Base-by-base conservation (phyloP, 1,284 basidiomycete genomes). In the Agaricales sp. region DNA sequence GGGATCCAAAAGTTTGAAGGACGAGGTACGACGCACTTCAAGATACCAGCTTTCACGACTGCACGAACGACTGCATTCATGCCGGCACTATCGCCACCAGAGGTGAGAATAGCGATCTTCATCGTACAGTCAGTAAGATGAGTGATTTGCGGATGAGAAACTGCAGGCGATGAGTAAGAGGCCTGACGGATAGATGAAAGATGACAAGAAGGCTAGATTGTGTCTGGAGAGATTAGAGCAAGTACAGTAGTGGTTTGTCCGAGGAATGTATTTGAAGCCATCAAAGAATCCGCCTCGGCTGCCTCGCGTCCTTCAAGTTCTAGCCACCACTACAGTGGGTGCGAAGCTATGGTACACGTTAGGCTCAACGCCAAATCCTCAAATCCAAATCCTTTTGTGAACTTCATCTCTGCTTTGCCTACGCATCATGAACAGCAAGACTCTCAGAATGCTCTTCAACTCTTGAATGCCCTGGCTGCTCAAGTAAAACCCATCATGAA, bases 21-120 rank as follows among this genome's bases (percentile, higher is more conserved):
- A 45, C 48, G 39, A 30, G 45, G 47, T 43, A 44, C 11, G 41
- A 67, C 80, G 59, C 59, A 92, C 92, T 85, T 86, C 54, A 92
- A 74, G 56, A 97, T 94, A 43, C 84, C 90, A 56, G 82, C 81
- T 67, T 92, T 90, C 53, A 96, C 92, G 39, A 93, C 84, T 1
- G 92, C 77, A 55, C 93, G 87, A 46, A 96, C 92, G 48, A 87
- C 92, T 26, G 93, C 92, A 64, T 96, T 96, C 92, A 95, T 93
- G 58, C 90, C 95, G 44, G 96, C 93, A 64, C 89, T 92, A 73
- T 99, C 95, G 59, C 96, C 95, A 51, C 95, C 96, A 0, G 88
- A 92, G 2, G 95, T 99, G 60, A 99, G 80, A 48, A 97, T 87
- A 3, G 93, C 94, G 61, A 94, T 75, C 69, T 86, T 87, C 75